phyloP scores from a whole-genome alignment of 1,139 yeast species.

The Sugiyamaella sp. region DNA sequence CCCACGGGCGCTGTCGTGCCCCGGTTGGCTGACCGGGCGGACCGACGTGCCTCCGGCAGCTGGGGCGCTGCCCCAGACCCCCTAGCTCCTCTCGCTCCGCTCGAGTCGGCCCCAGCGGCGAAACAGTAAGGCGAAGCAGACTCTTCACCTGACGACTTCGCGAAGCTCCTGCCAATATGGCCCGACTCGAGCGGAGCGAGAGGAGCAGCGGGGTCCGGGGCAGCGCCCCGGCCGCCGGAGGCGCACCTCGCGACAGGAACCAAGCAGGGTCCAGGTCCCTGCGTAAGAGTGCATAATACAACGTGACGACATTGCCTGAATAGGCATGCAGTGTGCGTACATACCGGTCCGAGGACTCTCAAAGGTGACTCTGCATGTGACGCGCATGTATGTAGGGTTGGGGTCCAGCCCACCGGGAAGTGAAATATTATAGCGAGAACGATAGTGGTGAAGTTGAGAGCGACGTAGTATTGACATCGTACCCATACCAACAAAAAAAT shows the following conservation, averaged over 20 bases:
- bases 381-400: neutral
- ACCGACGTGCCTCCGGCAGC: constrained; percentile 2
- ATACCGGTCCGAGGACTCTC: neutral
- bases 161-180: too few relatives aligned
- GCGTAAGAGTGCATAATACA: neutral
- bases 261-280: too few relatives aligned
- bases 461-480: constrained; percentile 9
- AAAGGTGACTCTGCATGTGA: neutral
- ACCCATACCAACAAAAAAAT: constrained; percentile 44
- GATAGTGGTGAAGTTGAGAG: neutral
- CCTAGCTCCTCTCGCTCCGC: neutral
- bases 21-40: too few relatives aligned
- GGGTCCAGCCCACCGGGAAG: neutral
- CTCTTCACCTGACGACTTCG: too few relatives aligned
- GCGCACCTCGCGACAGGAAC: too few relatives aligned
- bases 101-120: too few relatives aligned
- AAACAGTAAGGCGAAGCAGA: too few relatives aligned
- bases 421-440: neutral
- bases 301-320: neutral
- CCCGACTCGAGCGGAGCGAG: too few relatives aligned
- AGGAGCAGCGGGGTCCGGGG: too few relatives aligned
- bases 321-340: constrained; percentile 7
- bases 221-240: too few relatives aligned
- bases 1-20: too few relatives aligned
- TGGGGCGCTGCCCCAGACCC: constrained; percentile 8